Conservation (phyloP, 306 rosid species). For the Leucaena leucocephala region DNA sequence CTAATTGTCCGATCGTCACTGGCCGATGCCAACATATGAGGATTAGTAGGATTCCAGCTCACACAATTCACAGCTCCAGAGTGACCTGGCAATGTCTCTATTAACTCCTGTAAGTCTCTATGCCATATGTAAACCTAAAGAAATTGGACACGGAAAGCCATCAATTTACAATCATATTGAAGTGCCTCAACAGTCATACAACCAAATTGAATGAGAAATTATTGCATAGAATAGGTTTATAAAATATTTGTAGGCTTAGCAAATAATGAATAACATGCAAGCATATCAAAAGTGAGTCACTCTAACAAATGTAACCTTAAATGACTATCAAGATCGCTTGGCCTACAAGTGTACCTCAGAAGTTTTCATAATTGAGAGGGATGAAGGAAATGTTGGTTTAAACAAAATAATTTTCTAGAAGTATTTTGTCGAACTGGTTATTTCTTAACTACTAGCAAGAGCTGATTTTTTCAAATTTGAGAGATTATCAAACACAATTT, state of each 20-base stretch:
- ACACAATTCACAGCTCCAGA: constrained; percentile 96
- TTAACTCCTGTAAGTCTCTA: constrained; percentile 70
- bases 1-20: constrained; percentile 94
- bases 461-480: not conserved
- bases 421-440: not conserved
- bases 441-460: not conserved
- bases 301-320: not conserved
- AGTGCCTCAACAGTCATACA: not conserved
- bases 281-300: not conserved
- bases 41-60: constrained; percentile 95
- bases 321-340: not conserved
- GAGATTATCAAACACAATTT: not conserved
- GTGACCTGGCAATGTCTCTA: constrained; percentile 82
- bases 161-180: constrained; percentile 9
- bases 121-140: constrained; percentile 92
- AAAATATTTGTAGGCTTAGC: not conserved
- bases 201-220: not conserved
- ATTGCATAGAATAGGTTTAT: not conserved
- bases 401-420: not conserved
- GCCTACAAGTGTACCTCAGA: not conserved
- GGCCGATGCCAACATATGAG: constrained; percentile 95
- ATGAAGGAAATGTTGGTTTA: not conserved
- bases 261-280: not conserved
- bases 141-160: constrained; percentile 30
- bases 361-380: not conserved